Evolutionary conservation across 2,329 filamentous ascomycete genomes (phyloP).

Genomic region (Colletotrichum sp.): DNA sequence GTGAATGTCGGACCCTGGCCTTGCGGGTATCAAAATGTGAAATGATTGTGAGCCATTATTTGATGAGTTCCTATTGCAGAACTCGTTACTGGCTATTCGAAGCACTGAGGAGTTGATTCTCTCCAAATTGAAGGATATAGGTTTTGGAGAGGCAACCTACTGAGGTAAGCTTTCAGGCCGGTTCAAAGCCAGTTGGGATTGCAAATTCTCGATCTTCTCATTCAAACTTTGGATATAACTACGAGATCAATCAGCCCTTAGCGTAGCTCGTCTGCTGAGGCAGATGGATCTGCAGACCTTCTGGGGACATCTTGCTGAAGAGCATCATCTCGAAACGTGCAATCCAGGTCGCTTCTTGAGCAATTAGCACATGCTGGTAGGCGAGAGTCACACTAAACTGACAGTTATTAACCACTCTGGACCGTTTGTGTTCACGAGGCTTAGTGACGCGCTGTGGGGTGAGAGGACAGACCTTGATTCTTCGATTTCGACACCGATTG

Average conservation of each 20-base stretch:
- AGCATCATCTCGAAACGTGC: neutral
- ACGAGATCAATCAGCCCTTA: neutral
- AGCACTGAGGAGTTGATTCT: neutral
- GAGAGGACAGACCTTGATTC: neutral
- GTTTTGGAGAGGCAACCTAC: neutral
- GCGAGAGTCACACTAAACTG: neutral
- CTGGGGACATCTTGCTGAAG: neutral
- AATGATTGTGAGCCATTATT: too few species aligned
- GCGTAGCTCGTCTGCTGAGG: neutral
- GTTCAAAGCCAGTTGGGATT: neutral
- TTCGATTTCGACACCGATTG: neutral
- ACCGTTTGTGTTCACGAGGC: neutral
- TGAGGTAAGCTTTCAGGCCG: neutral
- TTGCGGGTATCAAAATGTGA: too few species aligned
- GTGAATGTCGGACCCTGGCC: too few species aligned
- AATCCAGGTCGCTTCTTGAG: neutral
- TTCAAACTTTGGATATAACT: neutral
- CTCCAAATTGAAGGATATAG: neutral
- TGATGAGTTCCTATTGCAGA: too few species aligned
- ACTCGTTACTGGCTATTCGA: neutral
- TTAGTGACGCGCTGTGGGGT: accelerated
- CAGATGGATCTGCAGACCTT: neutral
- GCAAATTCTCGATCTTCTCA: neutral
- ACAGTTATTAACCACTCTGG: neutral
- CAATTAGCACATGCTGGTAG: neutral